A percentile compares a stretch with the other conserved stretches of the same genome.
Conservation (phyloP, 228 moss, liverwort and hornwort genomes). For the Sphagnum magellanicum region DNA sequence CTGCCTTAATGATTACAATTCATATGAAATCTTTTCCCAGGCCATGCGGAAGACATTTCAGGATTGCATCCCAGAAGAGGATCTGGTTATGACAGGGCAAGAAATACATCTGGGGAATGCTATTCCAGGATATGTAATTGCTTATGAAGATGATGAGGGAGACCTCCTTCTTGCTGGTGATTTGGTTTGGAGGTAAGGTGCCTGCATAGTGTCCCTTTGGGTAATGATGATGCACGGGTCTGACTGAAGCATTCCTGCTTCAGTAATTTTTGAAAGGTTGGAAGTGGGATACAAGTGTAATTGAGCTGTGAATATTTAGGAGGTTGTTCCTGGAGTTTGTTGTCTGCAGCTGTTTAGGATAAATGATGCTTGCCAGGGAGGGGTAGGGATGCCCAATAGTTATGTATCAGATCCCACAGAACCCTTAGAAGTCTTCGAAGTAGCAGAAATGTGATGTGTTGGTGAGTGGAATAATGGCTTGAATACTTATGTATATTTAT, state of each 20-base stretch:
- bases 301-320: neutral
- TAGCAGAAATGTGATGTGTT: too few relatives aligned
- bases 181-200: slow-evolving; percentile 50
- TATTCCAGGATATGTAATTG: slow-evolving; percentile 48
- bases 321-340: neutral
- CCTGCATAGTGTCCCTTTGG: neutral
- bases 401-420: too few relatives aligned
- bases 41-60: slow-evolving; percentile 35
- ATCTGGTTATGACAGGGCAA: slow-evolving; percentile 16
- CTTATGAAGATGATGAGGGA: slow-evolving; percentile 56
- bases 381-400: too few relatives aligned
- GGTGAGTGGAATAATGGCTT: too few relatives aligned
- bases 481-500: too few relatives aligned
- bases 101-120: slow-evolving; percentile 34
- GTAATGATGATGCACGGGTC: neutral
- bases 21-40: slow-evolving; percentile 38
- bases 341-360: neutral
- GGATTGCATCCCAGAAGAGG: slow-evolving; percentile 16
- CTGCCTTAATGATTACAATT: slow-evolving; percentile 30
- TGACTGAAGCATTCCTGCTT: neutral
- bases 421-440: too few relatives aligned
- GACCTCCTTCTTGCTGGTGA: slow-evolving; percentile 54
- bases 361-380: neutral
- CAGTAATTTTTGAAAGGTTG: neutral
- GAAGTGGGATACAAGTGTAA: neutral